A percentile compares a stretch with the other conserved stretches of the same genome.
Evolutionary conservation across 1,284 basidiomycete genomes (phyloP).

Genomic region (Ceratobasidium sp.): DNA sequence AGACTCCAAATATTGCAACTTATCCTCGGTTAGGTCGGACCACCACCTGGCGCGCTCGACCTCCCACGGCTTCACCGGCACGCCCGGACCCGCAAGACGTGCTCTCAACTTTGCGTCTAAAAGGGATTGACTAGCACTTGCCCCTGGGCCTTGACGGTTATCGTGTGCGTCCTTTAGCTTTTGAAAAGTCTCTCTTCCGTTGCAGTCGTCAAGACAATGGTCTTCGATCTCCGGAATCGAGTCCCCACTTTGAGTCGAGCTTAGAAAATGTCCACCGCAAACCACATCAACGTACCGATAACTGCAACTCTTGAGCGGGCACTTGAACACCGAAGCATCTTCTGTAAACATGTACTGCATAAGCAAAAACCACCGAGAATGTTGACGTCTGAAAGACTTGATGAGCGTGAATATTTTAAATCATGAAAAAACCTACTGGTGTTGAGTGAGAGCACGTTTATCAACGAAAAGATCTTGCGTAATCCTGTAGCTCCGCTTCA

Average conservation of each 20-base stretch:
- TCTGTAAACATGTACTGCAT: background rate
- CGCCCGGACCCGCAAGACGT: too few species aligned
- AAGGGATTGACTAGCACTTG: too few species aligned
- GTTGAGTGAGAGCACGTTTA: background rate
- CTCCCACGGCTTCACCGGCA: too few species aligned
- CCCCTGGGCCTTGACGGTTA: too few species aligned
- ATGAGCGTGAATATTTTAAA: too few species aligned
- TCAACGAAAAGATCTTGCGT: background rate
- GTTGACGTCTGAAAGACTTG: background rate
- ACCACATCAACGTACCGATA: background rate
- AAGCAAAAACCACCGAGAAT: background rate
- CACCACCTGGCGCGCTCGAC: too few species aligned
- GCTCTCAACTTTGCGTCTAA: too few species aligned
- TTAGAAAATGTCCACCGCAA: background rate
- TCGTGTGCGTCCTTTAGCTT: background rate
- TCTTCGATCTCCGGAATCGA: background rate
- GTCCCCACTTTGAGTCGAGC: background rate
- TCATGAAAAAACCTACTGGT: background rate
- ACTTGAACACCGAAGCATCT: background rate
- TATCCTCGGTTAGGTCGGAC: too few species aligned
- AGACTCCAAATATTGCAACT: too few species aligned
- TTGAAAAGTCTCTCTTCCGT: background rate
- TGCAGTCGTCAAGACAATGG: background rate
- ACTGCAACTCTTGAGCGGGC: background rate
- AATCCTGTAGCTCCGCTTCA: background rate